Conservation (phyloP, 2,329 filamentous ascomycete species). For the Coniochaeta prunicola region DNA sequence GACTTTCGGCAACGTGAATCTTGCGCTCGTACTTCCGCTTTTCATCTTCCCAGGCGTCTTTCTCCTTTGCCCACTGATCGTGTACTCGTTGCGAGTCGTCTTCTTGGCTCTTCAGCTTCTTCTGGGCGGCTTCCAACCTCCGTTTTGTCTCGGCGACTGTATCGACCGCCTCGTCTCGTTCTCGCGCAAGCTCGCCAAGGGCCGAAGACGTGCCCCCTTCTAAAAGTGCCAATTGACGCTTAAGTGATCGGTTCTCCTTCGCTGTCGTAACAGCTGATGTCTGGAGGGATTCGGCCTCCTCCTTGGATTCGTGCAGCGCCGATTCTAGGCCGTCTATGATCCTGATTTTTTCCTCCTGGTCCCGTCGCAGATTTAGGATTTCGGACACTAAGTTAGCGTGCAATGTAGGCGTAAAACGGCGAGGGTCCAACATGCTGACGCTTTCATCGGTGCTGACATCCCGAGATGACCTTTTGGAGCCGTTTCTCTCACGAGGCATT, state of each 20-base stretch:
- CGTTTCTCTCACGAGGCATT: conserved; percentile 31
- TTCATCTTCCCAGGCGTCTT: conserved; percentile 77
- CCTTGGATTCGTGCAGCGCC: conserved; percentile 60
- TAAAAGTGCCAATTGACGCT: conserved; percentile 77
- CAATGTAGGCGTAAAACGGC: conserved; percentile 88
- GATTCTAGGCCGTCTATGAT: conserved; percentile 81
- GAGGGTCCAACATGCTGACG: conserved; percentile 73
- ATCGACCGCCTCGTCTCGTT: conserved; percentile 79
- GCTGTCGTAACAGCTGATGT: conserved; percentile 52
- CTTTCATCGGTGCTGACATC: conserved; percentile 60
- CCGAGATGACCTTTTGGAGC: conserved; percentile 44
- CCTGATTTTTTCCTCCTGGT: conserved; percentile 83
- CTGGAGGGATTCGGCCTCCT: conserved; percentile 67
- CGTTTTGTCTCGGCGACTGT: conserved; percentile 63
- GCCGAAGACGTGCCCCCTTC: conserved; percentile 86
- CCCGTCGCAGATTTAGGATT: conserved; percentile 77
- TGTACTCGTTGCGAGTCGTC: conserved; percentile 76
- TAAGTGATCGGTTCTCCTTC: conserved; percentile 74
- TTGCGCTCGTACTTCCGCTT: conserved; percentile 75
- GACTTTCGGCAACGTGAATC: conserved; percentile 81
- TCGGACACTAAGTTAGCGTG: conserved; percentile 94
- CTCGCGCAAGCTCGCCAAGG: conserved; percentile 72
- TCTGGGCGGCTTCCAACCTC: conserved; percentile 71
- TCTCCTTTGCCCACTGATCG: conserved; percentile 76
- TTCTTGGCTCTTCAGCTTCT: conserved; percentile 70